Base-by-base conservation (phyloP, 257 asterid genomes). In the Solanum pennellii region DNA sequence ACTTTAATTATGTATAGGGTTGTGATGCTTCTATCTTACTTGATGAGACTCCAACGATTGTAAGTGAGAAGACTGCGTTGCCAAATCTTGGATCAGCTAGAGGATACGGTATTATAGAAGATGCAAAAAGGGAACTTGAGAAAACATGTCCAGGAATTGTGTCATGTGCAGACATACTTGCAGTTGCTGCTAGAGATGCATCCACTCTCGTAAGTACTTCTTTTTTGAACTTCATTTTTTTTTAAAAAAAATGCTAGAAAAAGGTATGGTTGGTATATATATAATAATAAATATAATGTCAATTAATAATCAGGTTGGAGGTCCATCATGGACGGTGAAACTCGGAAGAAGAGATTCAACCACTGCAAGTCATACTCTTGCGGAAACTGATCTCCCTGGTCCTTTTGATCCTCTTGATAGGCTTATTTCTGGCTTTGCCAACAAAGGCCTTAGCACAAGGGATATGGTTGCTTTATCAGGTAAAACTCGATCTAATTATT, bases 21-120 rank as follows among this genome's bases (percentile, higher is more conserved):
- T 80, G 84, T 80, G 84, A 80, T 47, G 84, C 84, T 45, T 80
- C 84, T 80, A 80, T 47, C 66, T 29, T 80, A 80, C 84, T 80
- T 47, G 84, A 80, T 47, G 84, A 80, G 12, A 80, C 68, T 0
- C 84, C 68, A 4, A 80, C 68, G 0, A 80, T 80, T 27, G 44
- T 80, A 1, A 80, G 44, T 6, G 68, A 80, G 68, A 80, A 80
- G 18, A 80, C 84, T 5, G 84, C 84, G 0, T 47, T 80, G 42
- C 84, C 84, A 10, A 80, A 80, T 16, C 84, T 80, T 27, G 84
- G 68, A 3, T 80, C 84, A 80, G 84, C 6, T 80, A 80, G 84
- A 27, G 84, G 84, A 3, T 80, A 27, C 3, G 12, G 68, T 47
- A 47, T 80, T 45, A 80, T 80, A 27, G 84, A 80, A 27, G 68